These are phyloP conservation scores for Eucalyptus pumila DNA, from an alignment of 345 rosid genomes.

Conservation along the genomic window DNA sequence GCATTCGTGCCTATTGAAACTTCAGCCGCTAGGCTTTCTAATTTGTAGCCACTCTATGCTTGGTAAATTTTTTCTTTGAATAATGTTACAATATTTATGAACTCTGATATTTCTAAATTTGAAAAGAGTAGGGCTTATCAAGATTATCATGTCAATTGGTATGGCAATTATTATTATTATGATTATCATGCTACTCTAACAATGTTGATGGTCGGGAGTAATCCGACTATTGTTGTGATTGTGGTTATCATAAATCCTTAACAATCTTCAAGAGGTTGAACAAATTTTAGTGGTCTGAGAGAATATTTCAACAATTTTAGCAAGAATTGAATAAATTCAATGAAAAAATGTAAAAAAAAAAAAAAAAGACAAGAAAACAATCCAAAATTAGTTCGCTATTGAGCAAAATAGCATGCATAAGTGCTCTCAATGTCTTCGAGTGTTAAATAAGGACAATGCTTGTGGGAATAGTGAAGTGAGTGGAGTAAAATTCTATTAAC, in stretches of 20 bases:
- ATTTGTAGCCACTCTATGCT: no score
- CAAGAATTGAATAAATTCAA: background rate
- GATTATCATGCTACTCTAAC: background rate
- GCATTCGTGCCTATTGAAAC: no score
- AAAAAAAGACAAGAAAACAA: background rate
- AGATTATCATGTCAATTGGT: accelerated
- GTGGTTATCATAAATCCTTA: background rate
- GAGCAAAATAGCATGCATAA: no score
- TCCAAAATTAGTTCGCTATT: accelerated
- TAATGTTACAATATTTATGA: no score
- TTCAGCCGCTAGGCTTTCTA: accelerated
- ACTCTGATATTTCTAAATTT: no score
- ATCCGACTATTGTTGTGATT: accelerated
- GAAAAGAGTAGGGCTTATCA: no score
- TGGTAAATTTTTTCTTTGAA: no score
- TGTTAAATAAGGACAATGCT: no score
- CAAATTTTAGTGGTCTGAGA: background rate
- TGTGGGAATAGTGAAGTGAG: no score
- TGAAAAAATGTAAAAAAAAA: background rate
- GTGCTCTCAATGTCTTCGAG: no score
- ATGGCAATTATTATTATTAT: background rate
- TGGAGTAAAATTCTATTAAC: no score
- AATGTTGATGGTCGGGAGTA: background rate
- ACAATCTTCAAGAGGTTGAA: background rate
- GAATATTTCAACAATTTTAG: background rate